These are phyloP conservation scores for Mrakiaceae sp. DNA, from an alignment of 1,284 basidiomycete species.

Conservation along the genomic window DNA sequence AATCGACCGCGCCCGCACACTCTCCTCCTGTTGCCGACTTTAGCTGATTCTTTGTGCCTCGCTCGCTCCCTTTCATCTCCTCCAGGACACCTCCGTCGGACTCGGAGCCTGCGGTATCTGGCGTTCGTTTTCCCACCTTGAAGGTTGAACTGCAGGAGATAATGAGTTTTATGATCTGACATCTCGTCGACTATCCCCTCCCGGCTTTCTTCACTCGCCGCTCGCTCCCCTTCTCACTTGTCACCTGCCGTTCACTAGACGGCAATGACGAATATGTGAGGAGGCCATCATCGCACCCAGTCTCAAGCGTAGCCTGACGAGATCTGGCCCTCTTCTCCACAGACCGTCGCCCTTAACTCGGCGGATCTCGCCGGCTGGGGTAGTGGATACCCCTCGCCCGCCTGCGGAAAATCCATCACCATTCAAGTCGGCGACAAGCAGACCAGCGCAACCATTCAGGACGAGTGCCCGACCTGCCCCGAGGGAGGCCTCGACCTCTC, in stretches of 20 bases:
- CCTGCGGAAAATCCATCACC: not conserved
- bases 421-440: not conserved
- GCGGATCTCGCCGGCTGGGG: not conserved
- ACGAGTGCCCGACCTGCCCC: slow-evolving; percentile 49
- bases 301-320: not conserved
- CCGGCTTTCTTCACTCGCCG: not conserved
- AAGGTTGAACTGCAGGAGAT: not conserved
- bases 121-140: not conserved
- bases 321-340: not conserved
- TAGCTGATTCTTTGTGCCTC: no score
- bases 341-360: slow-evolving; percentile 1
- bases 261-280: no score
- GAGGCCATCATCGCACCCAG: no score
- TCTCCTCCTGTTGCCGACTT: no score
- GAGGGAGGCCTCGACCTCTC: slow-evolving; percentile 67
- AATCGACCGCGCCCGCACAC: no score
- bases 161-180: no score
- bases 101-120: not conserved
- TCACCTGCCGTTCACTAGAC: not conserved
- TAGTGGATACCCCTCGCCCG: not conserved
- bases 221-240: no score
- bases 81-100: not conserved
- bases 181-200: not conserved
- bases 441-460: slow-evolving; percentile 47
- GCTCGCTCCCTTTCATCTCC: not conserved